Conservation (phyloP, 2,329 filamentous ascomycete genomes). For the Tolypocladium amazonense region DNA sequence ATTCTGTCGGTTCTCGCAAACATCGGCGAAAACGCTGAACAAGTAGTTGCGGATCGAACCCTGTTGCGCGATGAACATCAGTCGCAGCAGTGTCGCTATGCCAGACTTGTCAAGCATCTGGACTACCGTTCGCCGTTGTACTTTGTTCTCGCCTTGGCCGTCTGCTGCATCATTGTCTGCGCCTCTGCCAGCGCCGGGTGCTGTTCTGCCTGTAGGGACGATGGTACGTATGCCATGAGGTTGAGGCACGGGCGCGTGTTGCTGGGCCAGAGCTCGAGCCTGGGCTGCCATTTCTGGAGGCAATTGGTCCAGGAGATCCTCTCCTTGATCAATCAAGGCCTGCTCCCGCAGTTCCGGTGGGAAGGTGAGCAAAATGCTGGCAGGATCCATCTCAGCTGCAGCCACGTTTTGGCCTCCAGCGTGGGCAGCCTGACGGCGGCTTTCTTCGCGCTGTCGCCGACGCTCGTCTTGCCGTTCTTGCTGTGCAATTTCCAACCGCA, state of each 20-base stretch:
- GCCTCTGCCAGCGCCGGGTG: constrained; percentile 12
- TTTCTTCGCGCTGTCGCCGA: constrained; percentile 74
- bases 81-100: constrained; percentile 87
- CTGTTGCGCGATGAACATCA: constrained; percentile 95
- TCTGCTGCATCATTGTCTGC: constrained; percentile 18
- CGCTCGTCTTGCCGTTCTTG: constrained; percentile 85
- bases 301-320: constrained; percentile 73
- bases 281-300: constrained; percentile 81
- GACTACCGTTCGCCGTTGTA: constrained; percentile 69
- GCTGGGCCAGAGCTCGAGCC: constrained; percentile 57
- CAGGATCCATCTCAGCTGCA: constrained; percentile 75
- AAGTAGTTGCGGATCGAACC: constrained; percentile 76
- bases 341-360: constrained; percentile 76
- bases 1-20: constrained; percentile 95
- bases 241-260: constrained; percentile 16
- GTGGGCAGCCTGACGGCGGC: constrained; percentile 53
- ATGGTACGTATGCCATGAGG: constrained; percentile 19
- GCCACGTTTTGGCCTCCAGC: constrained; percentile 39
- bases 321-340: constrained; percentile 84
- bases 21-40: constrained; percentile 78
- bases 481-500: constrained; percentile 81
- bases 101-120: constrained; percentile 97
- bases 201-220: constrained; percentile 18
- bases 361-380: constrained; percentile 84
- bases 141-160: constrained; percentile 46